Evolutionary conservation across 768 basidiomycete genomes (phyloP).

Genomic region (Suillus paluster): DNA sequence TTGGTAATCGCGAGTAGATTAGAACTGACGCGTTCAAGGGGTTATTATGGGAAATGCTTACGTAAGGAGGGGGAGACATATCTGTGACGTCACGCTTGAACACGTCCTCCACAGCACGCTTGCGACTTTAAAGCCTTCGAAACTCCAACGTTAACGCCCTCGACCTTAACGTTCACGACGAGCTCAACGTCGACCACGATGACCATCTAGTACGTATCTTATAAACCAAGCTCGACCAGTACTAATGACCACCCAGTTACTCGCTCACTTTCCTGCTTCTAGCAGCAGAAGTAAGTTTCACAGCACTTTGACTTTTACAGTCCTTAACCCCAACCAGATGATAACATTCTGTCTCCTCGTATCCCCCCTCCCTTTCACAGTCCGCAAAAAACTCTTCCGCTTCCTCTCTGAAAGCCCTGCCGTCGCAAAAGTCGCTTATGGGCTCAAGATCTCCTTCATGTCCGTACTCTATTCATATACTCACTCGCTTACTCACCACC

Average conservation of each 20-base stretch:
- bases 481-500: not conserved
- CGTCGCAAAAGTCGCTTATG: constrained; percentile 88
- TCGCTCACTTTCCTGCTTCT: constrained; percentile 81
- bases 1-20: constrained; percentile 7
- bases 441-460: constrained; percentile 94
- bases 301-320: not conserved
- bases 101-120: constrained; percentile 22
- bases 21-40: constrained; percentile 16
- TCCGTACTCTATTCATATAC: constrained; percentile 36
- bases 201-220: constrained; percentile 50
- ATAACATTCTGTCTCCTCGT: constrained; percentile 84
- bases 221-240: not conserved
- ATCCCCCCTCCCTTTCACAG: constrained; percentile 77
- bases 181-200: constrained; percentile 32
- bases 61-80: constrained; percentile 14
- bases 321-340: constrained; percentile 53
- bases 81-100: constrained; percentile 33
- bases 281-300: constrained; percentile 61
- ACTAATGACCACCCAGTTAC: constrained; percentile 53
- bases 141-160: not conserved
- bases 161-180: not conserved
- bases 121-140: not conserved
- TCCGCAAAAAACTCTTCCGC: constrained; percentile 71
- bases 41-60: constrained; percentile 34
- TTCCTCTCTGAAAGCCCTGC: constrained; percentile 72